These are phyloP conservation scores for Coniella vitis DNA, from an alignment of 2,329 filamentous ascomycete species.

Conservation along the genomic window DNA sequence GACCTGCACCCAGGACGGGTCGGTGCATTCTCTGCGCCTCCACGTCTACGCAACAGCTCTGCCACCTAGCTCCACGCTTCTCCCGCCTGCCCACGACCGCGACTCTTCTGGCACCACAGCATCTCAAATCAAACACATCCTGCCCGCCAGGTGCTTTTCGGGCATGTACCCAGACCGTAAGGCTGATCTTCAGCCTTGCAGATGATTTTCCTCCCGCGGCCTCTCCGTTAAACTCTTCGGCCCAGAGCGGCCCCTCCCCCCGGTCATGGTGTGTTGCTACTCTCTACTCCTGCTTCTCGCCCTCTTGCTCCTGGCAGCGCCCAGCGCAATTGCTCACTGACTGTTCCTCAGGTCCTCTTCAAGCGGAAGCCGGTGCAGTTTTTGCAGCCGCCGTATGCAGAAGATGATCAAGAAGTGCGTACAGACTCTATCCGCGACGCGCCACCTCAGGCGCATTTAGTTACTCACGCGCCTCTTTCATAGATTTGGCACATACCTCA, in stretches of 20 bases:
- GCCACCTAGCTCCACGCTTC: conserved; percentile 12
- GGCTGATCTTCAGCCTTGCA: conserved; percentile 36
- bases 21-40: conserved; percentile 17
- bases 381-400: conserved; percentile 61
- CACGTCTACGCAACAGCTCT: conserved; percentile 16
- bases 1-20: conserved; percentile 13
- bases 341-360: conserved; percentile 67
- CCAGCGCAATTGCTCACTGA: conserved; percentile 20
- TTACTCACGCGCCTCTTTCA: conserved; percentile 15
- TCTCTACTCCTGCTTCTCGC: conserved; percentile 5
- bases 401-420: conserved; percentile 78
- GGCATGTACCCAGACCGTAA: conserved; percentile 22
- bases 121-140: conserved; percentile 21
- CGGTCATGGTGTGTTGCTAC: conserved; percentile 28
- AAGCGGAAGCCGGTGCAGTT: conserved; percentile 93
- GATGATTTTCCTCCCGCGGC: conserved; percentile 26
- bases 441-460: conserved; percentile 11
- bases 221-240: conserved; percentile 8
- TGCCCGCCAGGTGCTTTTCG: conserved; percentile 23
- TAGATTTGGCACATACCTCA: conserved; percentile 89
- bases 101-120: conserved; percentile 19
- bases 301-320: neutral
- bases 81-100: conserved; percentile 10
- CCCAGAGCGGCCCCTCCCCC: conserved; percentile 4
- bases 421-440: conserved; percentile 1